Evolutionary conservation across 2,329 filamentous ascomycete species (phyloP).

Genomic region (Colletotrichum destructivum): DNA sequence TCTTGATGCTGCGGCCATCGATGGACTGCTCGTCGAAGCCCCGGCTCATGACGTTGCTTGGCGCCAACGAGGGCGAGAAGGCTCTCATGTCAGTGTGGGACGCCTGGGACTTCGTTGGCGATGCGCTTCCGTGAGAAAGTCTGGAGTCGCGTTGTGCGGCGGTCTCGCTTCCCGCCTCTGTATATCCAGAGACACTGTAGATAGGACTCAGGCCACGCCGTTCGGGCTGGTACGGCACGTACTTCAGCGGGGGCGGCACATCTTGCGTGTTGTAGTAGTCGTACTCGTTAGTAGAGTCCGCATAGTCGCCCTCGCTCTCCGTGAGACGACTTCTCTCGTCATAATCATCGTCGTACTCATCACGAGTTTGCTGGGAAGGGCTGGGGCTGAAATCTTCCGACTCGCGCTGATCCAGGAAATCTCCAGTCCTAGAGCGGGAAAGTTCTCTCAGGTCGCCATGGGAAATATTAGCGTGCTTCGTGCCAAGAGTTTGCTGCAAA

Average conservation of each 20-base stretch:
- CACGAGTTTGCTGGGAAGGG: conserved; percentile 51
- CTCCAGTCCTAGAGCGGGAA: conserved; percentile 55
- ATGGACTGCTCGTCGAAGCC: conserved; percentile 67
- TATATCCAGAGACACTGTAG: conserved; percentile 91
- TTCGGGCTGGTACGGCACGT: conserved; percentile 78
- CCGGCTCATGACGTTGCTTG: conserved; percentile 62
- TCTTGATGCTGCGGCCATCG: conserved; percentile 70
- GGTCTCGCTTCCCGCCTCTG: conserved; percentile 75
- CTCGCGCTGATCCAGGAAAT: conserved; percentile 60
- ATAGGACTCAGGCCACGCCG: conserved; percentile 87
- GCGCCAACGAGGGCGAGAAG: conserved; percentile 71
- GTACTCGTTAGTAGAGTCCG: conserved; percentile 59
- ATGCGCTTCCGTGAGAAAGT: conserved; percentile 65
- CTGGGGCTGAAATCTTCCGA: conserved; percentile 57
- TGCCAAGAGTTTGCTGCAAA: conserved; percentile 75
- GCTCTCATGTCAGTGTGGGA: conserved; percentile 56
- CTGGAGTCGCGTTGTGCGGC: conserved; percentile 71
- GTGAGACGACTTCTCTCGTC: conserved; percentile 30
- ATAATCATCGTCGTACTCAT: conserved; percentile 61
- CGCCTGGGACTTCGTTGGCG: conserved; percentile 69
- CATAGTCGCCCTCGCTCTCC: conserved; percentile 51
- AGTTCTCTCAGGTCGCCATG: conserved; percentile 71
- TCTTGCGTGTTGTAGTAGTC: conserved; percentile 73
- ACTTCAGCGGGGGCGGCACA: conserved; percentile 75
- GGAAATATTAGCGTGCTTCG: conserved; percentile 76